Base-by-base conservation (phyloP, 495 filamentous ascomycete genomes). In the Hypoxylon crocopeplum region DNA sequence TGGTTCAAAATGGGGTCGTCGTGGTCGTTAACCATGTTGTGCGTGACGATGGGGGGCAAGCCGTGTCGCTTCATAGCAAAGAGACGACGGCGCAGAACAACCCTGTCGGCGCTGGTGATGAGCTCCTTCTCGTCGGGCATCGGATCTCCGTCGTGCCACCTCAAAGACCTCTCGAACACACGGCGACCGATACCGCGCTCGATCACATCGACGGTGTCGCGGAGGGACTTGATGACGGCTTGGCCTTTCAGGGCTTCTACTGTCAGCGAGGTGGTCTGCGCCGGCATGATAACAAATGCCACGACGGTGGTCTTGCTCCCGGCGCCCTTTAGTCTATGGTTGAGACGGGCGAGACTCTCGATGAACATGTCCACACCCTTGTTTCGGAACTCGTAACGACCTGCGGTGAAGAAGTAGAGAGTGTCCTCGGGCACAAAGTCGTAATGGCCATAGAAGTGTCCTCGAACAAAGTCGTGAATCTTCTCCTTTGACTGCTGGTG, bases 361-460 rank as follows among this genome's bases (percentile, higher is more conserved):
- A 98, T 94, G 71, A 97, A 98, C 94, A 98, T 98, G 75, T 98
- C 94, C 13, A 96, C 92, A 61, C 94, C 94, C 74, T 98, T 98
- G 73, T 98, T 98, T 47, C 94, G 80, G 80, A 92, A 98, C 72
- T 98, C 94, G 68, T 98, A 98, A 39, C 94, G 88, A 41, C 94
- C 94, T 16, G 95, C 86, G 10, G 93, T 98, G 75, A 98, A 98
- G 73, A 97, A 87, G 71, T 97, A 98, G n/a, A 98, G 82, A 12
- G 94, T 98, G 69, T 98, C 96, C 29, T 98, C 91, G 7, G 92
- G 86, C 55, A 97, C 90, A 59, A 97, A 97, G 69, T 98, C 91
- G 67, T 96, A 97, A 70, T 97, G 93, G 5, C 94, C 94, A 66
- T 98, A 98, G 77, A 98, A 98, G 71, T 98, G 94, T 2, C 94